These are phyloP conservation scores for Sequoiadendron giganteum DNA, from an alignment of 75 land plant species.

Conservation along the genomic window DNA sequence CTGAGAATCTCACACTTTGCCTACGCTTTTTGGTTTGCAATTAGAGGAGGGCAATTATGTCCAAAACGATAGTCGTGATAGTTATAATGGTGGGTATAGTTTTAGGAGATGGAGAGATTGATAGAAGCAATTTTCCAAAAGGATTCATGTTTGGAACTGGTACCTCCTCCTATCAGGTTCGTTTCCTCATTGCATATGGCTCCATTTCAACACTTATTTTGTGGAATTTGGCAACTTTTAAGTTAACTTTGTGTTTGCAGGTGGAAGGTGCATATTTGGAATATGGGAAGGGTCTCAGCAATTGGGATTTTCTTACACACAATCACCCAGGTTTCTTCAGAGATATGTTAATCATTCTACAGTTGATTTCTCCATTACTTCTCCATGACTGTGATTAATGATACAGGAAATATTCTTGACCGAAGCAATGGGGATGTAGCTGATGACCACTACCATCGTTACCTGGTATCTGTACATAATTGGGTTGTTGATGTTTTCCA, in stretches of 20 bases:
- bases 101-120: background rate
- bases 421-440: slow-evolving; percentile 60
- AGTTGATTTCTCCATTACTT: background rate
- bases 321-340: background rate
- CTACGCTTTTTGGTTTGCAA: too few relatives aligned
- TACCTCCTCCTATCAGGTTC: slow-evolving; percentile 34
- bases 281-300: slow-evolving; percentile 34
- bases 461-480: slow-evolving; percentile 27
- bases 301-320: slow-evolving; percentile 32
- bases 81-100: background rate
- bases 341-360: background rate
- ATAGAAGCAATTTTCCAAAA: slow-evolving; percentile 27
- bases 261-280: slow-evolving; percentile 35
- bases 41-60: background rate
- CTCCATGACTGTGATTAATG: background rate
- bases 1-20: too few relatives aligned
- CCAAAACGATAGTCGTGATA: background rate
- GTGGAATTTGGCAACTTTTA: background rate
- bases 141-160: slow-evolving; percentile 38
- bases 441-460: slow-evolving; percentile 70
- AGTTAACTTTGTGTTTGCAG: slow-evolving; percentile 9
- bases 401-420: slow-evolving; percentile 36
- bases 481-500: background rate
- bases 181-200: too few relatives aligned
- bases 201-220: background rate